Evolutionary conservation across 202 grass and related monocot genomes (phyloP).

Genomic region (Eragrostis tef): DNA sequence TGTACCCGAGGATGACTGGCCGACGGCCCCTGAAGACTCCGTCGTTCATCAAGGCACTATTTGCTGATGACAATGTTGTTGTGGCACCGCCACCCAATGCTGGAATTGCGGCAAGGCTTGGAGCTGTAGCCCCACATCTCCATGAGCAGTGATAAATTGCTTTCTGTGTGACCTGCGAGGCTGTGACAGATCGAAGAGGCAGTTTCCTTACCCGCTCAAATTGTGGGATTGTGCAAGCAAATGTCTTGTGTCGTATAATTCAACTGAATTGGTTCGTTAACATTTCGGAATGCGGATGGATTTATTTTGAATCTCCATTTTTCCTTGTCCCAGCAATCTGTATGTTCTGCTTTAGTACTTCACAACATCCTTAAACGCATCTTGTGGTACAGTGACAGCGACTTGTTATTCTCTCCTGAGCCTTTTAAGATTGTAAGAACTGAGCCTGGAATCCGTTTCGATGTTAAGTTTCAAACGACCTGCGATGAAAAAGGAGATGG

Average conservation of each 20-base stretch:
- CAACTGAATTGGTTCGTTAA: not conserved
- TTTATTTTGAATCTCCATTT: not conserved
- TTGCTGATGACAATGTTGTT: constrained; percentile 80
- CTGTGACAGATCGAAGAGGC: constrained; percentile 4
- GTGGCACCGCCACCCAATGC: constrained; percentile 61
- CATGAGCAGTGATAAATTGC: constrained; percentile 44
- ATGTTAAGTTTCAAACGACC: too few relatives aligned
- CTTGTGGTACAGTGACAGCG: too few relatives aligned
- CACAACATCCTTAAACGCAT: too few relatives aligned
- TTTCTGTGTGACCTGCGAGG: not conserved
- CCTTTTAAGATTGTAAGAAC: too few relatives aligned
- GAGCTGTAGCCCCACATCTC: constrained; percentile 39
- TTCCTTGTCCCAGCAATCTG: not conserved
- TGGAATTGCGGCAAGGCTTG: constrained; percentile 58
- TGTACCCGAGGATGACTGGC: constrained; percentile 89
- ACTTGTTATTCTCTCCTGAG: too few relatives aligned
- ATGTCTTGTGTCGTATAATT: too few relatives aligned
- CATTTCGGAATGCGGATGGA: not conserved
- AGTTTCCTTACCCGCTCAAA: constrained; percentile 34
- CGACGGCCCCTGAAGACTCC: constrained; percentile 85
- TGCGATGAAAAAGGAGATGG: too few relatives aligned
- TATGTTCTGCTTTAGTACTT: too few relatives aligned
- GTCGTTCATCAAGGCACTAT: constrained; percentile 82
- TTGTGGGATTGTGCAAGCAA: constrained; percentile 42
- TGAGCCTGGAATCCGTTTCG: too few relatives aligned